Base-by-base conservation (phyloP, 805 yeast genomes). In the Candida manassasensis region DNA sequence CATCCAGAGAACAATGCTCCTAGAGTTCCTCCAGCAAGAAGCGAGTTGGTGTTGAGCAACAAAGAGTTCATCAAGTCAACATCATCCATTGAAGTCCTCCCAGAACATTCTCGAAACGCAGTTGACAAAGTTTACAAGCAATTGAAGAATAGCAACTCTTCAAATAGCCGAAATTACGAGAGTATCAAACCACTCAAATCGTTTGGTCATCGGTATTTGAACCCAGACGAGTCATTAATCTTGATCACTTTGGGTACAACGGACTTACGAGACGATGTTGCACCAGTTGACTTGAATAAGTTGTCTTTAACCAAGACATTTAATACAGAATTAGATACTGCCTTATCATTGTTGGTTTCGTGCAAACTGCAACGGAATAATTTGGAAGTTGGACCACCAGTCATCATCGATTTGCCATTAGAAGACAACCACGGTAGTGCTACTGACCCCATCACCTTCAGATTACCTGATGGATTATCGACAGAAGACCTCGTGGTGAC, bases 281-380 rank as follows among this genome's bases (percentile, higher is more conserved):
- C 71, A 6, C 84, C 90, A 0, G 71, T 89, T 8, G 76, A 79
- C 31, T 69, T 87, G 37, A 81, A 82, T 43, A 69, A 77, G 24
- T 84, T 84, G n/a, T 87, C 94, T 5, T 63, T 81, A 35, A 72
- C 88, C 1, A 81, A 81, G 48, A 80, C 81, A 3, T 84, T 81
- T 39, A 72, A 80, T n/a, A 84, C 95, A 0, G 93, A 85, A 53
- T 67, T 88, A 25, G 96, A 89, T 47, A 86, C 95, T 3, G 95
- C 95, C 0, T 71, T 89, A 25, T 82, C 95, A 0, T 63, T 89
- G 29, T 77, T 78, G 7, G 72, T 89, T 16, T 61, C 70, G 4
- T 65, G 71, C 45, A 53, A 58, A 34, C 48, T 56, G 38, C 53
- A 50, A 38, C 27, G 25, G 4, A 55, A 53, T 15, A 56, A 54